Conservation (phyloP, 371 early-diverging fungal species). For the Saksenaea vasiformis region DNA sequence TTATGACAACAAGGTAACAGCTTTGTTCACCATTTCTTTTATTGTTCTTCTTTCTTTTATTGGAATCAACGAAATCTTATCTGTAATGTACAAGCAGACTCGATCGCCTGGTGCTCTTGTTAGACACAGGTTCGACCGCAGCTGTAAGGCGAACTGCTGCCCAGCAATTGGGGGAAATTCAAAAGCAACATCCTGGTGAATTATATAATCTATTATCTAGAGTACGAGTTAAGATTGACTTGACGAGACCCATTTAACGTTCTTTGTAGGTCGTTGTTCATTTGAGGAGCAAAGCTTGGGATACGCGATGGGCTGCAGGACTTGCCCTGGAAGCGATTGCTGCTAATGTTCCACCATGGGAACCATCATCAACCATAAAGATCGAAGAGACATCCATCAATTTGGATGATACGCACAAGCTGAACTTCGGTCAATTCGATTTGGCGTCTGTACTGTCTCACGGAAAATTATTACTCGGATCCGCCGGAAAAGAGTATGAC, state of each 20-base stretch:
- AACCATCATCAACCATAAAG: conserved; percentile 43
- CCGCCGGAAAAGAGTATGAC: conserved; percentile 92
- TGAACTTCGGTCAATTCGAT: conserved; percentile 82
- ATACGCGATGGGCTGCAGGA: conserved; percentile 94
- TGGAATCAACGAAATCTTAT: neutral
- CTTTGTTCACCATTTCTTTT: conserved; percentile 6
- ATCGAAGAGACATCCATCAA: conserved; percentile 11
- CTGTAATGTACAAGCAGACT: conserved; percentile 56
- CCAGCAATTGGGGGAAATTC: conserved; percentile 92
- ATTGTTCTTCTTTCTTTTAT: neutral
- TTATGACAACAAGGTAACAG: conserved; percentile 8
- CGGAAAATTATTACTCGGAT: conserved; percentile 84
- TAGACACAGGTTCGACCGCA: conserved; percentile 93
- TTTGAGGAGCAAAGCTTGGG: conserved; percentile 89
- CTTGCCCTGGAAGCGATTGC: conserved; percentile 92
- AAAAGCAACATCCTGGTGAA: conserved; percentile 92
- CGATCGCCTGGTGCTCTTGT: conserved; percentile 89
- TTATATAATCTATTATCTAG: conserved; percentile 84
- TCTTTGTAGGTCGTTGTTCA: conserved; percentile 76
- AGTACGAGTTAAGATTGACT: conserved; percentile 41
- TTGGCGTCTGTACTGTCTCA: conserved; percentile 78
- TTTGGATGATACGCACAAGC: conserved; percentile 40
- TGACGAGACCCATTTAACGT: neutral
- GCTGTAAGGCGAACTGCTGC: conserved; percentile 91
- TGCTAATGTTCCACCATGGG: conserved; percentile 83